A percentile compares a stretch with the other conserved stretches of the same genome.
phyloP scores from a whole-genome alignment of 2,329 filamentous ascomycete genomes.

The Elsinoe necatrix region DNA sequence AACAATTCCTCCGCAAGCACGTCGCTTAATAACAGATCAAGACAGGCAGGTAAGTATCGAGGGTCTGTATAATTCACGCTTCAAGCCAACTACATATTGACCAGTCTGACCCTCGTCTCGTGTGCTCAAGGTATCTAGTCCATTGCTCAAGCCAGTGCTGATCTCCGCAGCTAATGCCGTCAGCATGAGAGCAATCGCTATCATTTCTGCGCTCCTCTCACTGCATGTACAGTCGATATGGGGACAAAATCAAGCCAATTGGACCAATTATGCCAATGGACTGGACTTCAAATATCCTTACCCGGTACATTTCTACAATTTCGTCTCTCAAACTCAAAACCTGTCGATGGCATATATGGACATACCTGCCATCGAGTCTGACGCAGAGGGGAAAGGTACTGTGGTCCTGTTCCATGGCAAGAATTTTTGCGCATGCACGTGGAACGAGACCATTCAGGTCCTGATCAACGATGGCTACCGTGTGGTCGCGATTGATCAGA shows the following conservation, averaged over 20 bases:
- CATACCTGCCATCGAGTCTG: background rate
- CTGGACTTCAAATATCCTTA: background rate
- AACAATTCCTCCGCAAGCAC: too few species aligned
- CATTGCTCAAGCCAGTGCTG: too few species aligned
- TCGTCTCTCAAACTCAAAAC: background rate
- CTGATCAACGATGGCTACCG: background rate
- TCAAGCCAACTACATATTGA: too few species aligned
- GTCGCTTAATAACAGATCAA: too few species aligned
- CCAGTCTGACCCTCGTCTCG: too few species aligned
- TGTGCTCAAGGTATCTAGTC: too few species aligned
- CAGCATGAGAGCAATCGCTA: too few species aligned
- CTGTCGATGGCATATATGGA: slow-evolving; percentile 8
- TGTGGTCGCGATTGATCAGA: background rate
- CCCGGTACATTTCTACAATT: slow-evolving; percentile 7
- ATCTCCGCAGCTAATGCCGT: too few species aligned
- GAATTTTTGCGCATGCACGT: slow-evolving; percentile 4
- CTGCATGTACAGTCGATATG: background rate
- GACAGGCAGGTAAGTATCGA: too few species aligned
- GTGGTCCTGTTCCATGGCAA: slow-evolving; percentile 4
- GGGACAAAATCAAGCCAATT: background rate
- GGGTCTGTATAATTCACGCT: too few species aligned
- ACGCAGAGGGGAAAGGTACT: background rate
- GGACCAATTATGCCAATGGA: background rate
- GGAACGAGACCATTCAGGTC: background rate
- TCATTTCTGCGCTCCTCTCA: background rate